These are phyloP conservation scores for Polytrichum formosum DNA, from an alignment of 225 moss, liverwort and hornwort genomes.

Conservation along the genomic window DNA sequence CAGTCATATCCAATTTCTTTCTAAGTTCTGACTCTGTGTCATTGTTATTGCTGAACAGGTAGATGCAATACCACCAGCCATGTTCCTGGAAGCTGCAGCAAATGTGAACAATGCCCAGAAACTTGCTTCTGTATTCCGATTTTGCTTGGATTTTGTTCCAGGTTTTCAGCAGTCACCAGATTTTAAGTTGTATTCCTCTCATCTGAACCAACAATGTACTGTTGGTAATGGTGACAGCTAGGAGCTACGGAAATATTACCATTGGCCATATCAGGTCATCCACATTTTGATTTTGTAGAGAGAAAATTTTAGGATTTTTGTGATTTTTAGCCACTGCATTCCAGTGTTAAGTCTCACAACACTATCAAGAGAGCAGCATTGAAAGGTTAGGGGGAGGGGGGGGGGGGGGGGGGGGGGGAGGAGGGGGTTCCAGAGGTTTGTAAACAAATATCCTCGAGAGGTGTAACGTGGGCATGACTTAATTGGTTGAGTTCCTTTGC, in stretches of 20 bases:
- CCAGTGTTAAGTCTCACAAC: too few relatives aligned
- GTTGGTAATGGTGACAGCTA: conserved; percentile 24
- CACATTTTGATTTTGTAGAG: background rate
- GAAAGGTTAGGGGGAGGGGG: too few relatives aligned
- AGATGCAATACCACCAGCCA: conserved; percentile 64
- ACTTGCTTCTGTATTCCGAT: conserved; percentile 76
- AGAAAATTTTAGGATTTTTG: too few relatives aligned
- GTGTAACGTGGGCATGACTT: too few relatives aligned
- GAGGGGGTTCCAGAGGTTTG: too few relatives aligned
- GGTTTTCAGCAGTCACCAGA: conserved; percentile 74
- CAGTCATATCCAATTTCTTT: background rate
- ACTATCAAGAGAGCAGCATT: too few relatives aligned
- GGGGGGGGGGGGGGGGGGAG: too few relatives aligned
- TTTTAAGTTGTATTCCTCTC: conserved; percentile 66
- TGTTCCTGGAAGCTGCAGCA: conserved; percentile 79
- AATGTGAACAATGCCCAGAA: conserved; percentile 63
- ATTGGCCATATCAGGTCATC: background rate
- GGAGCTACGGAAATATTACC: background rate
- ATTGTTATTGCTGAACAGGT: conserved; percentile 37
- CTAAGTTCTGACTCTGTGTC: background rate
- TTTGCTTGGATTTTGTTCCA: conserved; percentile 81
- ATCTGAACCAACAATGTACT: conserved; percentile 47
- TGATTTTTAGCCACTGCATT: too few relatives aligned
- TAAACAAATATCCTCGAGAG: too few relatives aligned
- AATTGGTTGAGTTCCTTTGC: too few relatives aligned